A percentile compares a stretch with the other conserved stretches of the same genome.
phyloP scores from a whole-genome alignment of 805 yeast species.

The Candida mattraensis region DNA sequence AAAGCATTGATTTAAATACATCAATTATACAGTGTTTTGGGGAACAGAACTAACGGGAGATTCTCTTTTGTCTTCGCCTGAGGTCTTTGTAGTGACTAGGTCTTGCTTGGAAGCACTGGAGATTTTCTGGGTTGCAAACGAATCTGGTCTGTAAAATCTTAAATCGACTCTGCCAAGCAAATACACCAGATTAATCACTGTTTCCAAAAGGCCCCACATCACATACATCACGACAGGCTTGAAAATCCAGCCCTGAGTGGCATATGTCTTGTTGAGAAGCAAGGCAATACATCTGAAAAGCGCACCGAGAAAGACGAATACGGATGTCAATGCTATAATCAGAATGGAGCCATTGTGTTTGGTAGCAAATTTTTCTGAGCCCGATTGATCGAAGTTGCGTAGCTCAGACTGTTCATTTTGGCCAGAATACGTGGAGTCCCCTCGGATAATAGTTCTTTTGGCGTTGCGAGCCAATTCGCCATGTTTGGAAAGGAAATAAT shows the following conservation, averaged over 20 bases:
- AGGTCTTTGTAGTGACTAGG: no score
- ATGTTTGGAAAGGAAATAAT: conserved; percentile 21
- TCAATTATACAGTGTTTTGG: no score
- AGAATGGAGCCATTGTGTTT: conserved; percentile 52
- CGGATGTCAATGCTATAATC: conserved; percentile 45
- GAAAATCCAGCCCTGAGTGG: conserved; percentile 43
- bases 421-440: conserved; percentile 17
- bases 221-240: conserved; percentile 63
- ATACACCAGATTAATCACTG: conserved; percentile 54
- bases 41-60: no score
- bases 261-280: conserved; percentile 36
- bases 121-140: conserved; percentile 10
- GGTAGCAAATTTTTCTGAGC: conserved; percentile 30
- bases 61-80: conserved; percentile 4
- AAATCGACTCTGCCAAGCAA: conserved; percentile 68
- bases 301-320: conserved; percentile 50
- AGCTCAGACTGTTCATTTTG: conserved; percentile 19
- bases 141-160: conserved; percentile 77
- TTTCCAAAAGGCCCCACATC: conserved; percentile 68
- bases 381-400: conserved; percentile 22
- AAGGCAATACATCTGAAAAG: conserved; percentile 49
- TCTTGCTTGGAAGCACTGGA: no score
- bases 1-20: no score
- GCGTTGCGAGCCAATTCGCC: conserved; percentile 19
- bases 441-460: conserved; percentile 32